These are phyloP conservation scores for Dryadomyces quercus-mongolicae DNA, from an alignment of 2,329 filamentous ascomycete genomes.

Conservation along the genomic window DNA sequence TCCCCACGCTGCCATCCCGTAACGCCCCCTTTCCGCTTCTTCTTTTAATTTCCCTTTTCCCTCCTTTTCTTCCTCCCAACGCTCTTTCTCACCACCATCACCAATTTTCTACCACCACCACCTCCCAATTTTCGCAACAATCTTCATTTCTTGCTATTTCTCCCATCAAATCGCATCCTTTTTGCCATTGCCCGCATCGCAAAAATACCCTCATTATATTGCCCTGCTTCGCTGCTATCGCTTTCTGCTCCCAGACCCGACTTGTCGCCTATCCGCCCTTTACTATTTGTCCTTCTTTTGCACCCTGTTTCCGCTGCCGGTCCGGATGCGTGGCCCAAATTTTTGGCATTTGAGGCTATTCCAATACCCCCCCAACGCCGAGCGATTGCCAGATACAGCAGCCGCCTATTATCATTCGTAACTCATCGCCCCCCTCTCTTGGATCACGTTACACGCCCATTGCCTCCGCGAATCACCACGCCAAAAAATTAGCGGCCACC, in stretches of 20 bases:
- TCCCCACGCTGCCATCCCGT: conserved; percentile 25
- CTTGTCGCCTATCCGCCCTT: conserved; percentile 11
- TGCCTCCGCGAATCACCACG: neutral
- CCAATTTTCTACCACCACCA: conserved; percentile 16
- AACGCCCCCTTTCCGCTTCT: conserved; percentile 2
- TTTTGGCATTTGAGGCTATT: conserved; percentile 8
- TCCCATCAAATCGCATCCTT: conserved; percentile 24
- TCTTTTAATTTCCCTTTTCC: conserved; percentile 8
- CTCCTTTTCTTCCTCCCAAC: conserved; percentile 7
- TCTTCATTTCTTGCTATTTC: conserved; percentile 22
- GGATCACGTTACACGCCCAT: neutral
- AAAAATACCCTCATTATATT: conserved; percentile 24
- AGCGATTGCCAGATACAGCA: neutral
- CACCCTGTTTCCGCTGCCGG: neutral
- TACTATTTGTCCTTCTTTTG: neutral
- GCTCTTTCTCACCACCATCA: conserved; percentile 3
- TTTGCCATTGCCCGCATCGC: conserved; percentile 16
- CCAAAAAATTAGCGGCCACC: neutral
- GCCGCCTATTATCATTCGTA: neutral
- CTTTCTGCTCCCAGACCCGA: conserved; percentile 14
- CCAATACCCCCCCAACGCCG: neutral
- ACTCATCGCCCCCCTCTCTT: neutral
- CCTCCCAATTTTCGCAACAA: conserved; percentile 13
- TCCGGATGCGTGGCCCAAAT: neutral
- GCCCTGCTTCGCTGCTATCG: conserved; percentile 18